Percentiles rank a stretch among this genome's conserved stretches.
Conservation (phyloP, 768 basidiomycete genomes). For the Mycena chlorophos region DNA sequence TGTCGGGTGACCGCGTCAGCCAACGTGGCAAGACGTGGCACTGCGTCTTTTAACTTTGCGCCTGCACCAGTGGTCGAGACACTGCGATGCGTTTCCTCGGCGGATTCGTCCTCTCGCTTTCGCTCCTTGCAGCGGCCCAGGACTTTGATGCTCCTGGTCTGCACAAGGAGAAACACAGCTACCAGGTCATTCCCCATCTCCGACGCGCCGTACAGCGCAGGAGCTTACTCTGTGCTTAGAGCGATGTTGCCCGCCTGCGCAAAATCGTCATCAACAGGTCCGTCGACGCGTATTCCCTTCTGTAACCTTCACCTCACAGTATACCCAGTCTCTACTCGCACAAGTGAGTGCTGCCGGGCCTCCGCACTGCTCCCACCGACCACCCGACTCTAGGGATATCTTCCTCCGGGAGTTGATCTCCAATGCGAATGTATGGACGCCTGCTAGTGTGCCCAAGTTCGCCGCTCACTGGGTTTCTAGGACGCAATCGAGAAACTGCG, state of each 20-base stretch:
- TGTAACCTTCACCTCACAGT: conserved; percentile 2
- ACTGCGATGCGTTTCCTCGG: conserved; percentile 57
- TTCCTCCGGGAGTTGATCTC: conserved; percentile 90
- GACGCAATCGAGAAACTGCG: conserved; percentile 96
- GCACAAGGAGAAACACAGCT: conserved; percentile 62
- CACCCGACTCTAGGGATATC: conserved; percentile 54
- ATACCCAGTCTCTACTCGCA: conserved; percentile 75
- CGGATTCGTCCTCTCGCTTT: conserved; percentile 49
- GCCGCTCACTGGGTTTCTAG: conserved; percentile 7
- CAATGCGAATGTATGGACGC: conserved; percentile 66
- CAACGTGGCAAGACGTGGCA: background rate
- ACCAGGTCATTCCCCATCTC: conserved; percentile 59
- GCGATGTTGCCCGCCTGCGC: conserved; percentile 89
- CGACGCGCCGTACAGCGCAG: background rate
- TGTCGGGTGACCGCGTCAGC: background rate
- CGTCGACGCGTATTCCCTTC: conserved; percentile 4
- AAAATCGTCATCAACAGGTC: conserved; percentile 89
- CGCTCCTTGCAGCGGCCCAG: conserved; percentile 50
- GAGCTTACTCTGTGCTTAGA: conserved; percentile 47
- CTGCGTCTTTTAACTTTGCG: background rate
- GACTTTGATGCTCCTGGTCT: conserved; percentile 37
- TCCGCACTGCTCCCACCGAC: background rate
- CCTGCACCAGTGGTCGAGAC: background rate
- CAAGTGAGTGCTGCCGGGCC: conserved; percentile 45
- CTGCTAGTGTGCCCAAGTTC: background rate